These are phyloP conservation scores for Metschnikowia borealis DNA, from an alignment of 805 yeast species.

Conservation along the genomic window DNA sequence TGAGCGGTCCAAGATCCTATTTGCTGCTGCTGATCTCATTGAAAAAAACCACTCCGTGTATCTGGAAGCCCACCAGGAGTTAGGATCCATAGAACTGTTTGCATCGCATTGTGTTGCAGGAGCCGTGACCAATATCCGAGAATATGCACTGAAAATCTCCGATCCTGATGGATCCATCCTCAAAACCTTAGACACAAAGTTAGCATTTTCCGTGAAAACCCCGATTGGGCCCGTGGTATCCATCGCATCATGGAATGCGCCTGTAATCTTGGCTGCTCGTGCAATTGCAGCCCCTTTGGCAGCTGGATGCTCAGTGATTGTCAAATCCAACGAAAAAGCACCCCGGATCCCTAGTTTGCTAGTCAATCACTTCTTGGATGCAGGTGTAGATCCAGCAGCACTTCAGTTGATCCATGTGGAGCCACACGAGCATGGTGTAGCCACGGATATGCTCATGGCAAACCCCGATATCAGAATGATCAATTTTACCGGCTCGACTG, in stretches of 20 bases:
- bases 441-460: slow-evolving; percentile 25
- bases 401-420: slow-evolving; percentile 32
- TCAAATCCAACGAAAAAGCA: slow-evolving; percentile 40
- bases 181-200: slow-evolving; percentile 12
- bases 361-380: slow-evolving; percentile 30
- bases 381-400: slow-evolving; percentile 37
- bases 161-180: slow-evolving; percentile 18
- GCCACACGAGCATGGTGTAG: slow-evolving; percentile 22
- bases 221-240: slow-evolving; percentile 47
- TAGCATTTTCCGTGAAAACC: slow-evolving; percentile 28
- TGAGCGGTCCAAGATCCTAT: slow-evolving; percentile 21
- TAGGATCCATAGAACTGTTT: slow-evolving; percentile 8
- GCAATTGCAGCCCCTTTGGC: slow-evolving; percentile 42
- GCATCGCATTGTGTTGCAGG: slow-evolving; percentile 8
- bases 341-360: slow-evolving; percentile 30
- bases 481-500: slow-evolving; percentile 46
- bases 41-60: slow-evolving; percentile 7
- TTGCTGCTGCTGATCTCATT: slow-evolving; percentile 17
- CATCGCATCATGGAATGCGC: slow-evolving; percentile 50
- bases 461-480: slow-evolving; percentile 30
- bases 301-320: slow-evolving; percentile 47
- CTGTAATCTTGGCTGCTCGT: slow-evolving; percentile 37
- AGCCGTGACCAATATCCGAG: slow-evolving; percentile 10
- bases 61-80: slow-evolving; percentile 11
- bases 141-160: slow-evolving; percentile 11